A percentile compares a stretch with the other conserved stretches of the same genome.
These are phyloP conservation scores for Escallonia herrerae DNA, from an alignment of 129 eudicot genomes.

Conservation along the genomic window DNA sequence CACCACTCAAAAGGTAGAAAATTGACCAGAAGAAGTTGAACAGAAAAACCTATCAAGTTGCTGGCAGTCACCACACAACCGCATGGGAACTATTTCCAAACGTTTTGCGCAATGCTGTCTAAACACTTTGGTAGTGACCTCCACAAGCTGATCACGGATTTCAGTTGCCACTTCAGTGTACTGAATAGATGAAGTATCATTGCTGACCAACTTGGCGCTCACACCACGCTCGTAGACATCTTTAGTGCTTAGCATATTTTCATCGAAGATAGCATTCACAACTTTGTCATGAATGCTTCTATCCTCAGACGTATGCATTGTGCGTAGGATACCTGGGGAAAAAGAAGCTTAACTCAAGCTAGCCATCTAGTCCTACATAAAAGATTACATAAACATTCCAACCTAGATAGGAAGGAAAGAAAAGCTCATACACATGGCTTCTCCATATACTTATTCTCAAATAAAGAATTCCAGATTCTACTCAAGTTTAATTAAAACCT, in stretches of 20 bases:
- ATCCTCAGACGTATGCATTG: slow-evolving; percentile 85
- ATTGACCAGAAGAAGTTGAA: background rate
- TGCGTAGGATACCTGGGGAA: slow-evolving; percentile 59
- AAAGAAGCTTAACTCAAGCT: background rate
- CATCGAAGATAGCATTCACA: slow-evolving; percentile 71
- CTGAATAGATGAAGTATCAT: slow-evolving; percentile 41
- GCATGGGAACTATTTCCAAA: slow-evolving; percentile 79
- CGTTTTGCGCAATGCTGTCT: slow-evolving; percentile 79
- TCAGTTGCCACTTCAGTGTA: slow-evolving; percentile 59
- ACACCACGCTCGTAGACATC: slow-evolving; percentile 35
- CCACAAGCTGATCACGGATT: slow-evolving; percentile 61
- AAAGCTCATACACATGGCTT: no score
- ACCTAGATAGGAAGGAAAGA: background rate
- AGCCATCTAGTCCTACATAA: no score
- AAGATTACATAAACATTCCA: no score
- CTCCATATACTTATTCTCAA: no score
- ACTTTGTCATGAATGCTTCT: slow-evolving; percentile 71
- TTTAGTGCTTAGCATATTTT: slow-evolving; percentile 53
- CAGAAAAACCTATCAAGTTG: slow-evolving; percentile 44
- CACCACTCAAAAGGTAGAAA: no score
- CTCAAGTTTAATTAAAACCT: no score
- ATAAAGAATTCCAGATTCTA: no score
- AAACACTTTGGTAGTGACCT: slow-evolving; percentile 49
- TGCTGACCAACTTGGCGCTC: slow-evolving; percentile 38
- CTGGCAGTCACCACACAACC: slow-evolving; percentile 50